A percentile compares a stretch with the other conserved stretches of the same genome.
Evolutionary conservation across 1,284 basidiomycete species (phyloP).

Genomic region (Cystobasidium sp.): DNA sequence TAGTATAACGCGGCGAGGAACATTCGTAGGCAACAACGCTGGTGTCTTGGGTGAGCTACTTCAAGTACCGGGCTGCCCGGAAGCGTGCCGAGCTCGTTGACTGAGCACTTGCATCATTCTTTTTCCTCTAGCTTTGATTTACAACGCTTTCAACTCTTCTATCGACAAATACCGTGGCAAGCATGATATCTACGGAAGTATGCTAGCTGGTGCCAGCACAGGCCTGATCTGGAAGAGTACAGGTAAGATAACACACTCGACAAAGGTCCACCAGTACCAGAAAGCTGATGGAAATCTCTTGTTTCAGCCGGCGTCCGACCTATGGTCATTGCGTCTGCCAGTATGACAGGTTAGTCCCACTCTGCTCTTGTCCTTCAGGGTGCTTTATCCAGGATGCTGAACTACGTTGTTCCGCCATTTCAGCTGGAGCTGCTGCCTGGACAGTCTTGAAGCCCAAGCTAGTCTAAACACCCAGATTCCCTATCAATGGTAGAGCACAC

Average conservation of each 20-base stretch:
- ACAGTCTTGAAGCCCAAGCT: constrained; percentile 51
- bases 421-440: constrained; percentile 52
- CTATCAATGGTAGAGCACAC: background rate
- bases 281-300: constrained; percentile 5
- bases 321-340: constrained; percentile 80
- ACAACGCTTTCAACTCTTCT: constrained; percentile 94
- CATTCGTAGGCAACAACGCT: constrained; percentile 97
- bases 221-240: constrained; percentile 93
- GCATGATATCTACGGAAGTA: constrained; percentile 88
- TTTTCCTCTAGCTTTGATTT: constrained; percentile 75
- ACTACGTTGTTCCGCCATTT: background rate
- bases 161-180: constrained; percentile 86
- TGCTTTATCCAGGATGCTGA: constrained; percentile 56
- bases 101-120: background rate
- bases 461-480: constrained; percentile 37
- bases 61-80: too few relatives aligned
- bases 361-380: constrained; percentile 66
- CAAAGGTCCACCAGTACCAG: background rate
- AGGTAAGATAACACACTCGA: constrained; percentile 63
- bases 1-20: constrained; percentile 92
- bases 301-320: constrained; percentile 82
- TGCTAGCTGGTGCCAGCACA: constrained; percentile 87
- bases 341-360: constrained; percentile 75
- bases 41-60: constrained; percentile 81
- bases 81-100: background rate